Conservation (phyloP, 768 basidiomycete species). For the Cyclocybe aegerita region DNA sequence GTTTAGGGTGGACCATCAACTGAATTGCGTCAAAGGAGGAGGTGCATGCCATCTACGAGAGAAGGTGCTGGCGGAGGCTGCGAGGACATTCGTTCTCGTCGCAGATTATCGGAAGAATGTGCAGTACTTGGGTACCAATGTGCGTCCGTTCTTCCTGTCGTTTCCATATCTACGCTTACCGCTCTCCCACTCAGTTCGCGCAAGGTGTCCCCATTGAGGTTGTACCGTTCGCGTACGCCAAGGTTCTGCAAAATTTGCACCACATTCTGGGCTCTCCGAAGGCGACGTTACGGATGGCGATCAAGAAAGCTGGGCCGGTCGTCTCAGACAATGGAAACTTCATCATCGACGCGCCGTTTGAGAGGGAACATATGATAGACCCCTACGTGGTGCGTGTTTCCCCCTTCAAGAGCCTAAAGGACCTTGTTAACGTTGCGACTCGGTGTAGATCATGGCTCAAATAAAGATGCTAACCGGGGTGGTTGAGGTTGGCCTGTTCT, state of each 20-base stretch:
- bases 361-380: slow-evolving; percentile 61
- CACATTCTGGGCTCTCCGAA: slow-evolving; percentile 60
- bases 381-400: slow-evolving; percentile 52
- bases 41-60: slow-evolving; percentile 96
- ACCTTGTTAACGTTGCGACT: background rate
- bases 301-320: slow-evolving; percentile 91
- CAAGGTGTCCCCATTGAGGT: slow-evolving; percentile 96
- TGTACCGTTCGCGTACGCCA: slow-evolving; percentile 92
- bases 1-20: slow-evolving; percentile 73
- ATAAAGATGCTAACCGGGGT: slow-evolving; percentile 97
- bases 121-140: slow-evolving; percentile 75
- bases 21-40: slow-evolving; percentile 97
- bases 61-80: slow-evolving; percentile 97
- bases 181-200: slow-evolving; percentile 52
- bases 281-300: slow-evolving; percentile 89
- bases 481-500: slow-evolving; percentile 99
- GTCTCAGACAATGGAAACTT: slow-evolving; percentile 98
- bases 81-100: slow-evolving; percentile 78
- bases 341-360: slow-evolving; percentile 94
- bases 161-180: background rate
- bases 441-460: slow-evolving; percentile 61
- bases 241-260: slow-evolving; percentile 73
- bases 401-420: background rate
- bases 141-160: slow-evolving; percentile 36
- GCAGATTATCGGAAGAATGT: slow-evolving; percentile 97